Conservation (phyloP, 2,329 filamentous ascomycete species). For the Hortaea sp. region DNA sequence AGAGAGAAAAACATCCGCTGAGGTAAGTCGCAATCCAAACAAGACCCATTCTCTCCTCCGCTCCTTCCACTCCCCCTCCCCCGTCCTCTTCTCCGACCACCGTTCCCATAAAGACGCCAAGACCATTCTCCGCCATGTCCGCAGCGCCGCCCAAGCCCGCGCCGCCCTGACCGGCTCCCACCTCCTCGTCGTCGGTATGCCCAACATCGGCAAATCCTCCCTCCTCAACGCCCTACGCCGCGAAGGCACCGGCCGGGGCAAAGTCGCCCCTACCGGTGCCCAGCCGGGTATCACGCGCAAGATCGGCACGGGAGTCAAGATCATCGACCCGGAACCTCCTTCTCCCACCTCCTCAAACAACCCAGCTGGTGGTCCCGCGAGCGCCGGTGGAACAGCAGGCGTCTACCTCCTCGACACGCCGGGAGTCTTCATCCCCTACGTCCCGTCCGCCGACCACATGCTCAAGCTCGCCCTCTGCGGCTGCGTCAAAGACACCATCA, state of each 20-base stretch:
- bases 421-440: conserved; percentile 89
- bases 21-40: conserved; percentile 4
- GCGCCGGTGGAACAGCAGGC: conserved; percentile 42
- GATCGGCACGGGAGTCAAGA: conserved; percentile 66
- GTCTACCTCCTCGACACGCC: conserved; percentile 88
- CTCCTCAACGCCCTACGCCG: conserved; percentile 78
- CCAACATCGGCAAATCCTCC: conserved; percentile 92
- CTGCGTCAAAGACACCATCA: conserved; percentile 79
- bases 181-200: conserved; percentile 89
- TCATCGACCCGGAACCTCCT: conserved; percentile 47
- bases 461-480: conserved; percentile 87
- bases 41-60: conserved; percentile 39
- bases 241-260: conserved; percentile 52
- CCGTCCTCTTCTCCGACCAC: conserved; percentile 44
- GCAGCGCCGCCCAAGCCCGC: conserved; percentile 37
- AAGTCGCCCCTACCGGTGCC: conserved; percentile 71
- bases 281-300: conserved; percentile 87
- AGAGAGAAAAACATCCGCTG: too few relatives aligned
- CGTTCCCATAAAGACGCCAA: conserved; percentile 34
- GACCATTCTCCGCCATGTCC: conserved; percentile 42
- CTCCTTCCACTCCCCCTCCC: conserved; percentile 44
- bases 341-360: too few relatives aligned
- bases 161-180: conserved; percentile 70
- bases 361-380: conserved; percentile 22
- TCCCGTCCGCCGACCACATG: conserved; percentile 78